phyloP scores from a whole-genome alignment of 495 filamentous ascomycete species.

The Lentithecium fluviatile region DNA sequence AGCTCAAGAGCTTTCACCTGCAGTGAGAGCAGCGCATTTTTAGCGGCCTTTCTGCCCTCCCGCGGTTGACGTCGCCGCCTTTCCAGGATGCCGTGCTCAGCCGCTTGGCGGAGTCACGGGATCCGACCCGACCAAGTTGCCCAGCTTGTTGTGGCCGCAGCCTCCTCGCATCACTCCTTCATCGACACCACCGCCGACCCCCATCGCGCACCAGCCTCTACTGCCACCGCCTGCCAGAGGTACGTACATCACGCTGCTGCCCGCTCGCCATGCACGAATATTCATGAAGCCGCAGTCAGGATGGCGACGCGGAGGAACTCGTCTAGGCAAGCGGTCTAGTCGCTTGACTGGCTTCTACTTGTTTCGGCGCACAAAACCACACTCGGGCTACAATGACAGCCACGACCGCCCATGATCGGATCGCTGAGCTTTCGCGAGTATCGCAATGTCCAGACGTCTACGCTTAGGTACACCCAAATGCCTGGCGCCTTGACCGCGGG shows the following conservation, averaged over 20 bases:
- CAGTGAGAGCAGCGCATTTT: background rate
- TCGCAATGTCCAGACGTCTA: too few species aligned
- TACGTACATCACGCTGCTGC: constrained; percentile 3
- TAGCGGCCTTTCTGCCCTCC: constrained; percentile 1
- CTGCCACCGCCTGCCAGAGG: background rate
- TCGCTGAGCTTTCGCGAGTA: too few species aligned
- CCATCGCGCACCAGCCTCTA: constrained; percentile 1
- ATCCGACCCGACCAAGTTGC: background rate
- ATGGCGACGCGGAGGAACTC: constrained; percentile 4
- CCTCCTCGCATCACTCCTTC: background rate
- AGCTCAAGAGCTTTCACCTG: background rate
- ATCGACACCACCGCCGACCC: background rate
- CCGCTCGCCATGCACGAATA: background rate
- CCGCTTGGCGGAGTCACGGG: constrained; percentile 3
- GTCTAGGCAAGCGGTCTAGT: too few species aligned
- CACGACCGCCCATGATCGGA: too few species aligned
- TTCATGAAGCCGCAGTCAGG: constrained; percentile 8
- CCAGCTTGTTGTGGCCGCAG: background rate
- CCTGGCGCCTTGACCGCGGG: too few species aligned
- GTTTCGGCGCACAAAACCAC: background rate
- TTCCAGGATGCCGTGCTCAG: background rate
- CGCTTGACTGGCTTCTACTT: background rate
- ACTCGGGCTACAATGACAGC: background rate
- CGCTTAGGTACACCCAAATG: too few species aligned
- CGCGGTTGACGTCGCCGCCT: constrained; percentile 21